Conservation (phyloP, 768 basidiomycete species). For the Butyriboletus loyo region DNA sequence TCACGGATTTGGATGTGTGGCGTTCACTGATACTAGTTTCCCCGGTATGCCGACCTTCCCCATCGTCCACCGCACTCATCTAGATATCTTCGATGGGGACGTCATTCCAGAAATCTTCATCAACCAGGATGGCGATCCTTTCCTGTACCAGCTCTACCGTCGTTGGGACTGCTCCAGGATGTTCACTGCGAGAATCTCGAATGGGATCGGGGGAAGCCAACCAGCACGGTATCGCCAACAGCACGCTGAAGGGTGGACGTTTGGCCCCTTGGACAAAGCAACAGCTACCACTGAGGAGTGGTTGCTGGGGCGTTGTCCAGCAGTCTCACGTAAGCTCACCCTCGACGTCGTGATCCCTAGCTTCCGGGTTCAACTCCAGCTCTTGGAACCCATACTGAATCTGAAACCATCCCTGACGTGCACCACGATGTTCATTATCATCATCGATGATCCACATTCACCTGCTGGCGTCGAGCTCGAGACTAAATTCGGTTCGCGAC, state of each 20-base stretch:
- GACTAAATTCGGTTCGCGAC: constrained; percentile 38
- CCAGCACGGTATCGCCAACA: constrained; percentile 48
- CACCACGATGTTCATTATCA: constrained; percentile 54
- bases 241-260: constrained; percentile 47
- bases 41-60: constrained; percentile 65
- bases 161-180: constrained; percentile 50
- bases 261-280: constrained; percentile 43
- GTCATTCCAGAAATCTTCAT: constrained; percentile 51
- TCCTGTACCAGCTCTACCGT: constrained; percentile 58
- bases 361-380: constrained; percentile 47
- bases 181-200: constrained; percentile 42
- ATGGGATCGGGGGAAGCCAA: constrained; percentile 44
- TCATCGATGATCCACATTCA: constrained; percentile 53
- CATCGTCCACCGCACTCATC: constrained; percentile 50
- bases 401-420: constrained; percentile 43
- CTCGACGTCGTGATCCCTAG: constrained; percentile 57
- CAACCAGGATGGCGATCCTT: constrained; percentile 61
- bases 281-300: constrained; percentile 35
- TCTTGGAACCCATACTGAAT: constrained; percentile 43
- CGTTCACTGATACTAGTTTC: constrained; percentile 53
- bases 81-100: constrained; percentile 51
- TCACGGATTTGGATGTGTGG: constrained; percentile 53
- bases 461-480: constrained; percentile 38
- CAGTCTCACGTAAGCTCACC: constrained; percentile 38
- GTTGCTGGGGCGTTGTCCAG: constrained; percentile 28